Conservation (phyloP, 208 protist genomes). For the Tritrichomonas foetus region DNA sequence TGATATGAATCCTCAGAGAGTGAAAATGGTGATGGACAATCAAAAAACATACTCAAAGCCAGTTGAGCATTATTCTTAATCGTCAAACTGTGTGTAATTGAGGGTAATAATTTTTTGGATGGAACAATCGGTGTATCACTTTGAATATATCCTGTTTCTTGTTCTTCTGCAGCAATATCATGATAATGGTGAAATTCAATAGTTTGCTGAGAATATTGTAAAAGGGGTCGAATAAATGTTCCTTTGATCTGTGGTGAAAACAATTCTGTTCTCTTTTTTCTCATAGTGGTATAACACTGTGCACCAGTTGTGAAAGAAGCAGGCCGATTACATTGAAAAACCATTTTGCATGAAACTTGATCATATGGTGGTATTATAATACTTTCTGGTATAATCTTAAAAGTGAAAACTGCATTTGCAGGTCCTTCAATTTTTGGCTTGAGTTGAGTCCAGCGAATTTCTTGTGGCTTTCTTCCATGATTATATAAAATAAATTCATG, state of each 20-base stretch:
- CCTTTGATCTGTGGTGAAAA: background rate
- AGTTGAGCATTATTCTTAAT: background rate
- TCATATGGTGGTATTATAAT: background rate
- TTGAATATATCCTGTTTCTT: background rate
- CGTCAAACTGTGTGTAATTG: background rate
- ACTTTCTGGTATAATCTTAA: background rate
- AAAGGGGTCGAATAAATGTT: background rate
- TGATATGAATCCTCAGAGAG: background rate
- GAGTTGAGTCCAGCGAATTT: background rate
- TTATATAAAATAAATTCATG: background rate
- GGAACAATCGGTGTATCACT: background rate
- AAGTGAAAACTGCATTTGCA: background rate
- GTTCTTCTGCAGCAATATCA: background rate
- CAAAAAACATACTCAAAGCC: background rate
- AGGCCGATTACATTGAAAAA: background rate
- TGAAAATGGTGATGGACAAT: background rate
- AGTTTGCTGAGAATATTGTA: background rate
- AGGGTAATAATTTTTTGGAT: background rate
- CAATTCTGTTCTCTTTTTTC: background rate
- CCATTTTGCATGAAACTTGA: background rate
- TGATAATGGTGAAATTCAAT: background rate
- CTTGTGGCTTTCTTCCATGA: background rate
- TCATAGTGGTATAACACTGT: background rate
- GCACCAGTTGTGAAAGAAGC: background rate
- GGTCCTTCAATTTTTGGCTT: background rate